Percentiles rank a stretch among this genome's conserved stretches.
Conservation (phyloP, 2,329 filamentous ascomycete genomes). For the Penicillium vulpinum region DNA sequence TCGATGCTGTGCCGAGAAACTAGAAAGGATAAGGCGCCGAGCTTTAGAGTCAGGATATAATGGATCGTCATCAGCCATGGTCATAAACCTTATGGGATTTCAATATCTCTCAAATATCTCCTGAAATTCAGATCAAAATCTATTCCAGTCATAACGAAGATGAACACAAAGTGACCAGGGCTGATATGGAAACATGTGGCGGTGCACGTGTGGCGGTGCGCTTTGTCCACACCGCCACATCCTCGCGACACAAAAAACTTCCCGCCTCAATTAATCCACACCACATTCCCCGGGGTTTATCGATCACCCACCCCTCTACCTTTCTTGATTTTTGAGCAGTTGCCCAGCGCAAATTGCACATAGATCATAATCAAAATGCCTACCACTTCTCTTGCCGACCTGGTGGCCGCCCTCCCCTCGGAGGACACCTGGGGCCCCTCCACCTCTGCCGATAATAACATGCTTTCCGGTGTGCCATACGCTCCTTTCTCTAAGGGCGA, state of each 20-base stretch:
- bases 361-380: constrained; percentile 44
- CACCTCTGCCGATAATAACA: constrained; percentile 81
- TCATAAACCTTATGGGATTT: background rate
- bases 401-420: constrained; percentile 70
- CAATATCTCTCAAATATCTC: background rate
- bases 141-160: background rate
- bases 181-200: constrained; percentile 12
- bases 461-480: constrained; percentile 91
- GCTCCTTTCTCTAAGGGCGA: constrained; percentile 98
- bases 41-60: too few species aligned
- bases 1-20: background rate
- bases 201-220: constrained; percentile 8
- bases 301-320: constrained; percentile 14
- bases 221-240: constrained; percentile 21
- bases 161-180: background rate
- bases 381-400: constrained; percentile 59
- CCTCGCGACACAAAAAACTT: constrained; percentile 32
- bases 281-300: constrained; percentile 22
- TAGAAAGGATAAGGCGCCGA: background rate
- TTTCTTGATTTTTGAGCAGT: constrained; percentile 18
- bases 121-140: background rate
- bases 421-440: constrained; percentile 86
- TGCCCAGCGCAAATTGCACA: constrained; percentile 13
- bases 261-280: constrained; percentile 25
- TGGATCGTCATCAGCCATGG: background rate